Percentiles rank a stretch among this genome's conserved stretches.
Conservation (phyloP, 495 filamentous ascomycete genomes). For the Oidiodendron maius region DNA sequence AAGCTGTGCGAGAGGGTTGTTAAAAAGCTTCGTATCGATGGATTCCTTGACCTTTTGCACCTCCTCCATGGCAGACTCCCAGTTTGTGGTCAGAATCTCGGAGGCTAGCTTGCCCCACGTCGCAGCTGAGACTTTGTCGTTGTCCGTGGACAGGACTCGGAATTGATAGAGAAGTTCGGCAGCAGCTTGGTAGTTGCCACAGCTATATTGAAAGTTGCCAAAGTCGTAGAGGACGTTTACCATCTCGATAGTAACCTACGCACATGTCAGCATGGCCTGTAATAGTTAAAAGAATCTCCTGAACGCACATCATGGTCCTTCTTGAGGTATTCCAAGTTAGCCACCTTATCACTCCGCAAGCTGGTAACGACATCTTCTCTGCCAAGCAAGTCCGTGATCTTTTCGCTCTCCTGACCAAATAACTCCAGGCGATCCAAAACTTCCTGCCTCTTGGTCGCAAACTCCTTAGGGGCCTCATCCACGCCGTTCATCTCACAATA, state of each 20-base stretch:
- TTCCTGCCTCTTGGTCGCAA: slow-evolving; percentile 78
- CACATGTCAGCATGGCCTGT: slow-evolving; percentile 12
- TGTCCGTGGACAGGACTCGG: slow-evolving; percentile 94
- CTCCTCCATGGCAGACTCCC: slow-evolving; percentile 95
- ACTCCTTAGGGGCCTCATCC: slow-evolving; percentile 74
- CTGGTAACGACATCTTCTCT: slow-evolving; percentile 83
- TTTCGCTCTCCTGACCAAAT: slow-evolving; percentile 76
- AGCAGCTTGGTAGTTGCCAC: slow-evolving; percentile 83
- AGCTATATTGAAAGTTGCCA: slow-evolving; percentile 93
- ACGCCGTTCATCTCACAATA: slow-evolving; percentile 80
- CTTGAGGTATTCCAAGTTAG: slow-evolving; percentile 93
- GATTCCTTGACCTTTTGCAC: slow-evolving; percentile 87
- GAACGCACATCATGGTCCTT: slow-evolving; percentile 74
- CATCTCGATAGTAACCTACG: slow-evolving; percentile 81
- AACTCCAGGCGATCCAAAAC: slow-evolving; percentile 74
- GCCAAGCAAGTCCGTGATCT: slow-evolving; percentile 77
- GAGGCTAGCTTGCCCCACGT: slow-evolving; percentile 95
- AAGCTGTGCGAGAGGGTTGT: slow-evolving; percentile 90
- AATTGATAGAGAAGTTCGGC: slow-evolving; percentile 91
- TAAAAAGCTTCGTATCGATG: slow-evolving; percentile 88
- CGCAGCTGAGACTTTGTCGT: slow-evolving; percentile 89
- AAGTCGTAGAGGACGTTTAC: slow-evolving; percentile 91
- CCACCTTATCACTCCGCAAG: slow-evolving; percentile 89
- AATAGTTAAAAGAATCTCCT: background rate
- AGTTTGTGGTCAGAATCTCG: slow-evolving; percentile 87